Evolutionary conservation across 202 grass and related monocot species (phyloP).

Genomic region (Tripidium arundinaceum): DNA sequence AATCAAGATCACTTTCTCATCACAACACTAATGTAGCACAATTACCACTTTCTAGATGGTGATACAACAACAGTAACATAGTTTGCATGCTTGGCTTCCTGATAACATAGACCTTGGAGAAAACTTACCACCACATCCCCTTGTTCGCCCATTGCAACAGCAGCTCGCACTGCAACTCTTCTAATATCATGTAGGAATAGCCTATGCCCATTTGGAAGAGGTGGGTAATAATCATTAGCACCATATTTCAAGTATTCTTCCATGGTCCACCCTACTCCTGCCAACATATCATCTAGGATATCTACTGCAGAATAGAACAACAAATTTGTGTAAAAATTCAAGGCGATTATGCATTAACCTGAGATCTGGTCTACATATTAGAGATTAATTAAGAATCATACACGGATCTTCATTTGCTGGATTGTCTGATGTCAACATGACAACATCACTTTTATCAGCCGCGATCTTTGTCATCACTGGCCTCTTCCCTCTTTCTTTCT

Average conservation of each 20-base stretch:
- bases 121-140: slow-evolving; percentile 92
- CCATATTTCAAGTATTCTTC: slow-evolving; percentile 95
- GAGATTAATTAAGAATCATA: slow-evolving; percentile 41
- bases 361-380: slow-evolving; percentile 4
- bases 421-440: slow-evolving; percentile 97
- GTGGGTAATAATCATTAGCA: slow-evolving; percentile 94
- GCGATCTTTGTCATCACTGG: slow-evolving; percentile 90
- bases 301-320: slow-evolving; percentile 62
- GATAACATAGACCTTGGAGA: background rate
- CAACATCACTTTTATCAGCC: slow-evolving; percentile 93
- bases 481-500: slow-evolving; percentile 89
- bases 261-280: slow-evolving; percentile 91
- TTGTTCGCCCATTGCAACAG: slow-evolving; percentile 98
- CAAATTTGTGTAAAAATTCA: slow-evolving; percentile 29
- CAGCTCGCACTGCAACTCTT: slow-evolving; percentile 85
- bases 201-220: slow-evolving; percentile 89
- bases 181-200: slow-evolving; percentile 92
- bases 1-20: slow-evolving; percentile 13
- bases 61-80: background rate
- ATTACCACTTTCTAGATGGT: background rate
- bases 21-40: slow-evolving; percentile 2
- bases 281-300: slow-evolving; percentile 98
- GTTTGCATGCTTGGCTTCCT: background rate
- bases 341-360: background rate
- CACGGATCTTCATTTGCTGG: slow-evolving; percentile 93